These are phyloP conservation scores for Apiospora arundinis DNA, from an alignment of 2,329 filamentous ascomycete species.

Conservation along the genomic window DNA sequence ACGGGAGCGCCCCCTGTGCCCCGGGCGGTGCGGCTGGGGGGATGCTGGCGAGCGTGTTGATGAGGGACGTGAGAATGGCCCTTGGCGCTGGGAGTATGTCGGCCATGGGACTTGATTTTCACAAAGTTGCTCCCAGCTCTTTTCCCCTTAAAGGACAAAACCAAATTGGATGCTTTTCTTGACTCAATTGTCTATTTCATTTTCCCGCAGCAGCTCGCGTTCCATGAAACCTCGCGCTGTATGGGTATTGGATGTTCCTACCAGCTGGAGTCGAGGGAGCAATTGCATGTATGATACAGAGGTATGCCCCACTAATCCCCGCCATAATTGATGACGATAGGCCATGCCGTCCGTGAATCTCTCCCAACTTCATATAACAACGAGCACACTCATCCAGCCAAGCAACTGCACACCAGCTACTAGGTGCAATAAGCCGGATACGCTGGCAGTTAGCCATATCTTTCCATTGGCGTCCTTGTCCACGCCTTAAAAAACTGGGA, in stretches of 20 bases:
- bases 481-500: background rate
- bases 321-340: constrained; percentile 9
- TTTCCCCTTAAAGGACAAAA: no score
- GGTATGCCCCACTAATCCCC: background rate
- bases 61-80: constrained; percentile 56
- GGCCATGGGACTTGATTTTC: constrained; percentile 24
- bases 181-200: background rate
- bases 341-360: background rate
- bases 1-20: constrained; percentile 6
- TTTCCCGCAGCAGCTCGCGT: background rate
- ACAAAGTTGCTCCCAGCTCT: background rate
- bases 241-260: background rate
- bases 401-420: background rate
- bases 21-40: constrained; percentile 29
- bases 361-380: background rate
- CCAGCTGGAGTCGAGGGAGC: background rate
- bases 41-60: constrained; percentile 48
- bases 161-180: no score
- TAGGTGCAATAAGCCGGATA: background rate
- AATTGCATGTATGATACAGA: constrained; percentile 21
- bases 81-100: constrained; percentile 47
- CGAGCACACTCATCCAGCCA: background rate
- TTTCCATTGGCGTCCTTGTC: no score
- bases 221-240: background rate
- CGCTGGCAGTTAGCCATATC: background rate